phyloP scores from a whole-genome alignment of 1,284 basidiomycete species.

The Tilletia indica region DNA sequence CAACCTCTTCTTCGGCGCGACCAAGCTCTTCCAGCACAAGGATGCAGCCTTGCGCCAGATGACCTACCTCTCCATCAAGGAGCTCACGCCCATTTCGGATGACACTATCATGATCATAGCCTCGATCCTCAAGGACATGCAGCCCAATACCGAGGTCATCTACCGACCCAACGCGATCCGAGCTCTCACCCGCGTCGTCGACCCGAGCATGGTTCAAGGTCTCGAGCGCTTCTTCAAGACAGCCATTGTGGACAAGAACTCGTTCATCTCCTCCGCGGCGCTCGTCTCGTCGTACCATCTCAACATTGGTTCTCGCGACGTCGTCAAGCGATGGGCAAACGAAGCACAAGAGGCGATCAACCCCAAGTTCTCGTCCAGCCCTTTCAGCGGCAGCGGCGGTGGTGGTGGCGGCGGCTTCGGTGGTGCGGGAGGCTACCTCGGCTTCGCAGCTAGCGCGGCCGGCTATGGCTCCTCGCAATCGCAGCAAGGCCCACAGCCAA shows the following conservation, averaged over 20 bases:
- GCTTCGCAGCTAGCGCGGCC: slow-evolving; percentile 67
- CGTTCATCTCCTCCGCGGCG: slow-evolving; percentile 91
- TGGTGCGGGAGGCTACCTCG: slow-evolving; percentile 58
- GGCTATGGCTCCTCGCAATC: slow-evolving; percentile 61
- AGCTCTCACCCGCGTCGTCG: slow-evolving; percentile 92
- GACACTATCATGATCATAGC: slow-evolving; percentile 99
- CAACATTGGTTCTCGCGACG: slow-evolving; percentile 86
- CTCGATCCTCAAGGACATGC: slow-evolving; percentile 99
- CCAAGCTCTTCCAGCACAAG: slow-evolving; percentile 98
- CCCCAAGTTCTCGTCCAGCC: slow-evolving; percentile 35
- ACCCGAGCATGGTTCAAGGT: slow-evolving; percentile 95
- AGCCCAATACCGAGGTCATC: slow-evolving; percentile 96
- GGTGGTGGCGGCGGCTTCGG: slow-evolving; percentile 56
- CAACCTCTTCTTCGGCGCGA: slow-evolving; percentile 96
- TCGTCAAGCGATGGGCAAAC: slow-evolving; percentile 86
- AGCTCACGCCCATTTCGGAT: slow-evolving; percentile 90
- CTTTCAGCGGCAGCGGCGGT: slow-evolving; percentile 27
- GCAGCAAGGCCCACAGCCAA: slow-evolving; percentile 67
- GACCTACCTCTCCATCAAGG: slow-evolving; percentile 98
- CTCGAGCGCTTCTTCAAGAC: slow-evolving; percentile 99
- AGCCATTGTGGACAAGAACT: slow-evolving; percentile 94
- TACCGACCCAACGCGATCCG: slow-evolving; percentile 97
- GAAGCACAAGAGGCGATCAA: slow-evolving; percentile 96
- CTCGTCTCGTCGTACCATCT: slow-evolving; percentile 97
- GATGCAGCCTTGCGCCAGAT: slow-evolving; percentile 95